A percentile compares a stretch with the other conserved stretches of the same genome.
Conservation (phyloP, 331 rosid species). For the Acacia concinna region DNA sequence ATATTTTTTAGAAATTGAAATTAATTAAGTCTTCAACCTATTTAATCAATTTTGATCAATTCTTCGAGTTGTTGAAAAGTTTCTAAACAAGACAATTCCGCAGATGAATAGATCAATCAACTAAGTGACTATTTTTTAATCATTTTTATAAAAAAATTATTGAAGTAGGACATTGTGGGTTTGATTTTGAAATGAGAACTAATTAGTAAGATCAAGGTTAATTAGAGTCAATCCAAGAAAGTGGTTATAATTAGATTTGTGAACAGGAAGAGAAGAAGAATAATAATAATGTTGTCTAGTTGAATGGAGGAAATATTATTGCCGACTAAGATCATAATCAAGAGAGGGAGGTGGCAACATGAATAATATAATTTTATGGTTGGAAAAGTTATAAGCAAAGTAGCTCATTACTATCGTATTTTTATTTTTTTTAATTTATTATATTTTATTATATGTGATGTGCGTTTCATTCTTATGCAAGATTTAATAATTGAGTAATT, state of each 20-base stretch:
- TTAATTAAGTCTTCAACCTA: neutral
- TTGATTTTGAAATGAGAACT: neutral
- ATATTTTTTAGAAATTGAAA: neutral
- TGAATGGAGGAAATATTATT: constrained; percentile 45
- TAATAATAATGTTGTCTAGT: constrained; percentile 43
- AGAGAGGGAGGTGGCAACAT: constrained; percentile 18
- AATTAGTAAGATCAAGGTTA: neutral
- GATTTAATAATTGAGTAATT: constrained; percentile 48
- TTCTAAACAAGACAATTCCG: neutral
- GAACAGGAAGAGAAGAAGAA: constrained; percentile 26
- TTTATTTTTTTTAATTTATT: neutral
- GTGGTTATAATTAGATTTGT: constrained; percentile 15
- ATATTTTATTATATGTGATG: neutral
- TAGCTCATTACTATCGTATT: constrained; percentile 17
- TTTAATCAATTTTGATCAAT: neutral
- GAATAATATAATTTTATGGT: constrained; percentile 31
- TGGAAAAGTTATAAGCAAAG: constrained; percentile 64
- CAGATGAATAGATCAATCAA: neutral
- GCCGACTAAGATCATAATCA: constrained; percentile 30
- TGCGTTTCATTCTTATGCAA: constrained; percentile 22
- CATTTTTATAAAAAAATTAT: neutral
- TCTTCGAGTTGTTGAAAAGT: neutral
- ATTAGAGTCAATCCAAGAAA: neutral
- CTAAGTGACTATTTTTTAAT: neutral
- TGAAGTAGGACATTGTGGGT: neutral